A percentile compares a stretch with the other conserved stretches of the same genome.
Evolutionary conservation across 2,329 filamentous ascomycete genomes (phyloP).

Genomic region (Dothideomycetes sp.): DNA sequence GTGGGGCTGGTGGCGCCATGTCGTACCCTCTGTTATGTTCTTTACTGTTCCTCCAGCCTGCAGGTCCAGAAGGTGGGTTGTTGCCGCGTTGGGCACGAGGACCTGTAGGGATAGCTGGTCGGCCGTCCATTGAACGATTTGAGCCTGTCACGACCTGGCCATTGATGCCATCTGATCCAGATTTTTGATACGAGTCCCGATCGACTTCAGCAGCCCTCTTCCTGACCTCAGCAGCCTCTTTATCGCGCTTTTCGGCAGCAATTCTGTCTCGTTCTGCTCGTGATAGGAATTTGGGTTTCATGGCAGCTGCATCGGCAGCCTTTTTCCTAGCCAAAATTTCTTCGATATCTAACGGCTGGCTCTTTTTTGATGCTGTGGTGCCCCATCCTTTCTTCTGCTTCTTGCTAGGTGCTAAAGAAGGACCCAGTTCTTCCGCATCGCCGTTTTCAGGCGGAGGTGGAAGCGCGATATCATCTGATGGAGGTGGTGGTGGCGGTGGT

Average conservation of each 20-base stretch:
- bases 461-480: conserved; percentile 14
- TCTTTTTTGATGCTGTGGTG: conserved; percentile 26
- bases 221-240: conserved; percentile 59
- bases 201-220: conserved; percentile 38
- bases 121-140: conserved; percentile 10
- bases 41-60: conserved; percentile 35
- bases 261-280: conserved; percentile 74
- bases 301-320: conserved; percentile 70
- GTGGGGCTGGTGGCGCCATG: conserved; percentile 42
- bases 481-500: conserved; percentile 20
- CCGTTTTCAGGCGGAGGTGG: conserved; percentile 13
- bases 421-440: conserved; percentile 6
- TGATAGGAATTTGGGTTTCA: conserved; percentile 81
- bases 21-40: conserved; percentile 40
- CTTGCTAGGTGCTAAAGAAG: conserved; percentile 20
- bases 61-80: conserved; percentile 40
- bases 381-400: conserved; percentile 41
- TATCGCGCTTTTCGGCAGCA: conserved; percentile 66
- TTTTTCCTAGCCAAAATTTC: conserved; percentile 78
- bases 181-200: conserved; percentile 14
- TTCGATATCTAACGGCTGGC: conserved; percentile 66
- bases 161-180: conserved; percentile 14
- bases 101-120: conserved; percentile 53
- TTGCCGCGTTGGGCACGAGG: conserved; percentile 50
- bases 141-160: conserved; percentile 11